Base-by-base conservation (phyloP, 2,329 filamentous ascomycete genomes). In the Chaetomium olivaceum region DNA sequence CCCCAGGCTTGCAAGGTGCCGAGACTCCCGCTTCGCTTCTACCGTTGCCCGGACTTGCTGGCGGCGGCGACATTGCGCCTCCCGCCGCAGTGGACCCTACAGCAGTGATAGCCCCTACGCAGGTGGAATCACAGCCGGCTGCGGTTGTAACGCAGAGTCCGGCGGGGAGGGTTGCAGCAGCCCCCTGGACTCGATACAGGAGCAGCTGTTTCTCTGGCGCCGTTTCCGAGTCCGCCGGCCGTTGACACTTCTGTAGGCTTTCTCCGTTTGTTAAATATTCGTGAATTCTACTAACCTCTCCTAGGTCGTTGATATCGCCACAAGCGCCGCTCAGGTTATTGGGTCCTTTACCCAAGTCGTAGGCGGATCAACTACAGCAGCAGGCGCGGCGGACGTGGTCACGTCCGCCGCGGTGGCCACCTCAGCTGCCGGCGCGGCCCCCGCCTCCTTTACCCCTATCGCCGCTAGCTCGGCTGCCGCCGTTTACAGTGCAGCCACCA, bases 31-130 rank as follows among this genome's bases (percentile, higher is more conserved):
- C 14, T 7, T 61, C 62, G 11, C 66, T 72, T 29, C 67, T 50
- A 29, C 69, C 71, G 4, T 29, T 71, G 27, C 71, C 71, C 19
- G 69, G 58, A 5, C 64, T 72, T 7, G 69, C 36, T 2, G 57
- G 36, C 2, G 70, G 62, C 12, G 64, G 43, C 21, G 52, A 51
- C 3, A 58, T 63, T 3, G 50, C 58, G 7, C 54, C 67, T 9
- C 21, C 63, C 9, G 33, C 36, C 4, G 66, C 29, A 5, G 54
- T 48, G 25, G 57, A 62, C 16, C 11, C 67, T 11, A 36, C 67
- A 2, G 51, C 39, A 16, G 58, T 31, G 16, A 36, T 57, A 5
- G 50, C 31, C 0, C 54, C 61, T 1, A 58, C 58, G 1, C 19
- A 33, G 48, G 58, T 36, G 14, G 64, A 12, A 25, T 57, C 62